Percentiles rank a stretch among this genome's conserved stretches.
Conservation (phyloP, 371 early-diverging fungal species). For the Fennellomyces sp. region DNA sequence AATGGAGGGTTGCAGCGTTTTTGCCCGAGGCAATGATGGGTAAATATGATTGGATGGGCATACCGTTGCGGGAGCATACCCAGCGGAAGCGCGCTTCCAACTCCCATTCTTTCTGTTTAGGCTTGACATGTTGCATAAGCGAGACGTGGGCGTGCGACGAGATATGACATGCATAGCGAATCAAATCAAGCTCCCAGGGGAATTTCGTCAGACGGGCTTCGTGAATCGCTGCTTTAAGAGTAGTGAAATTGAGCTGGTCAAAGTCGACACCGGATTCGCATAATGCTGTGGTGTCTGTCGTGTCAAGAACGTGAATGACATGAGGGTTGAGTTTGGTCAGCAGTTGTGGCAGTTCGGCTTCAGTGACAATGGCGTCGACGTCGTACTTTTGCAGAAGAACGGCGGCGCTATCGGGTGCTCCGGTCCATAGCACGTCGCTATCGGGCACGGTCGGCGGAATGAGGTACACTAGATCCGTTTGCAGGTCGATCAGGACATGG, state of each 20-base stretch:
- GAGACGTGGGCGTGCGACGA: slow-evolving; percentile 48
- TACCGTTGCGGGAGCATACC: slow-evolving; percentile 48
- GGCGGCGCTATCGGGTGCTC: slow-evolving; percentile 35
- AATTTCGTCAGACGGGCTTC: slow-evolving; percentile 41
- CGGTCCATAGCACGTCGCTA: slow-evolving; percentile 52
- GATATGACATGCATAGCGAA: slow-evolving; percentile 36
- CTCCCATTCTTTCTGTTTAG: slow-evolving; percentile 57
- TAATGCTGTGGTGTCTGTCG: slow-evolving; percentile 13
- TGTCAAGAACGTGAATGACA: slow-evolving; percentile 31
- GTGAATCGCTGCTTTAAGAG: background rate
- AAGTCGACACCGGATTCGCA: background rate
- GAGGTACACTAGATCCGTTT: slow-evolving; percentile 33
- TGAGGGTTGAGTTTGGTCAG: slow-evolving; percentile 20
- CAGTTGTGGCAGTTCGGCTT: slow-evolving; percentile 13
- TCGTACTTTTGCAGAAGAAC: slow-evolving; percentile 47
- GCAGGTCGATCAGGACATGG: slow-evolving; percentile 45
- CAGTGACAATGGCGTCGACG: slow-evolving; percentile 47
- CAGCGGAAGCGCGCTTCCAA: slow-evolving; percentile 62
- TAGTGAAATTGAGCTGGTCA: background rate
- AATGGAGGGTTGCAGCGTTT: slow-evolving; percentile 59
- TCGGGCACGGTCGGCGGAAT: slow-evolving; percentile 47
- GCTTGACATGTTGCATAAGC: slow-evolving; percentile 32
- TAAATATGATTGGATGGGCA: slow-evolving; percentile 42
- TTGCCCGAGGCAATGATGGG: slow-evolving; percentile 63
- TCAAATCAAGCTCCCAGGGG: slow-evolving; percentile 49